Evolutionary conservation across 495 filamentous ascomycete genomes (phyloP).

Genomic region (Talaromyces thailandensis): DNA sequence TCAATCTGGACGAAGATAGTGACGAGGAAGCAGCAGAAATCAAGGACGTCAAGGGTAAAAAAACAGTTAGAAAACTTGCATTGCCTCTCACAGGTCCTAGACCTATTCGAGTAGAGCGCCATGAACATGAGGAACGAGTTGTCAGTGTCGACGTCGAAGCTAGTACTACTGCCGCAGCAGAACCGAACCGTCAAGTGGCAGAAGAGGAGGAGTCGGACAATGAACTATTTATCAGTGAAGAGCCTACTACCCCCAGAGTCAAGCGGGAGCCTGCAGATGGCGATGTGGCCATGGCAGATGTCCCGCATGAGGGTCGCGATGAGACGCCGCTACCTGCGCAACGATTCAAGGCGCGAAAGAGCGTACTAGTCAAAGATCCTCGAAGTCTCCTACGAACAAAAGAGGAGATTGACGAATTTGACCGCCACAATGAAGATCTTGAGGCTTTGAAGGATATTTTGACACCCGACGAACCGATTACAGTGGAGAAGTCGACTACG

Average conservation of each 20-base stretch:
- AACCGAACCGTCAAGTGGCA: slow-evolving; percentile 29
- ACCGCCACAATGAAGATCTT: slow-evolving; percentile 33
- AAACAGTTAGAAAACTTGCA: slow-evolving; percentile 13
- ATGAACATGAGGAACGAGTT: slow-evolving; percentile 42
- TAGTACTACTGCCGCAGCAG: slow-evolving; percentile 34
- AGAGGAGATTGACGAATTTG: slow-evolving; percentile 39
- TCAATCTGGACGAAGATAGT: slow-evolving; percentile 37
- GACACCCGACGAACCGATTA: slow-evolving; percentile 12
- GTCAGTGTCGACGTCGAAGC: slow-evolving; percentile 44
- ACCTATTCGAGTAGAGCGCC: slow-evolving; percentile 40
- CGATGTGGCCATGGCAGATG: slow-evolving; percentile 27
- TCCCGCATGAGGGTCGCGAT: slow-evolving; percentile 19
- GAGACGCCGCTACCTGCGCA: slow-evolving; percentile 31
- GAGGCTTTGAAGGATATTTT: slow-evolving; percentile 28
- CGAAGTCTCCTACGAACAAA: slow-evolving; percentile 31
- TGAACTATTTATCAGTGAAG: slow-evolving; percentile 22
- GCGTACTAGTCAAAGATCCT: slow-evolving; percentile 17
- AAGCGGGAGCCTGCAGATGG: slow-evolving; percentile 39
- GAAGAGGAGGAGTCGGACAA: slow-evolving; percentile 21
- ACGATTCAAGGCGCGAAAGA: slow-evolving; percentile 30
- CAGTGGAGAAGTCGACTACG: slow-evolving; percentile 9
- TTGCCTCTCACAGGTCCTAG: slow-evolving; percentile 21
- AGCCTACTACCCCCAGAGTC: slow-evolving; percentile 18
- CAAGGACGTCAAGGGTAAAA: slow-evolving; percentile 30
- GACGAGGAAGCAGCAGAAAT: slow-evolving; percentile 10